Conservation (phyloP, 2,329 filamentous ascomycete species). For the Colletotrichum australisinense region DNA sequence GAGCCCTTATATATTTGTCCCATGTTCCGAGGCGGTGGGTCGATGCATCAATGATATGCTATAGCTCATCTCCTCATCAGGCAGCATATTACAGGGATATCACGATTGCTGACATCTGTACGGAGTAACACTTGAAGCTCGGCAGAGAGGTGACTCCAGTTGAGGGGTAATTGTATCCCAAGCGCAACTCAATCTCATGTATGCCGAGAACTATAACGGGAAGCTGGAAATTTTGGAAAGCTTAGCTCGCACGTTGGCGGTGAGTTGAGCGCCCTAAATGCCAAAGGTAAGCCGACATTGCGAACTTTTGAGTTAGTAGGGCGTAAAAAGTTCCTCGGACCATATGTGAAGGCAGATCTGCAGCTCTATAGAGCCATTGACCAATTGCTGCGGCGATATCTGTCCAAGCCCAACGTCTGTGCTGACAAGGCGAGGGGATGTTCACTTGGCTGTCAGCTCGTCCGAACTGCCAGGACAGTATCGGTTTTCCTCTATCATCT, state of each 20-base stretch:
- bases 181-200: neutral
- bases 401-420: neutral
- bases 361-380: neutral
- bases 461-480: neutral
- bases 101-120: neutral
- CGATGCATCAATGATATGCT: neutral
- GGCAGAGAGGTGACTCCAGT: neutral
- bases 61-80: neutral
- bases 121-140: neutral
- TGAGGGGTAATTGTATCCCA: neutral
- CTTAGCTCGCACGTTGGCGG: neutral
- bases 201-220: constrained; percentile 22
- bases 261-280: neutral
- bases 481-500: neutral
- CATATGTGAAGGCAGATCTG: neutral
- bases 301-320: neutral
- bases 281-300: neutral
- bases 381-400: neutral
- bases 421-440: neutral
- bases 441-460: neutral
- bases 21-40: neutral
- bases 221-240: neutral
- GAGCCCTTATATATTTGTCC: neutral
- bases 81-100: neutral
- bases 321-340: neutral